Conservation (phyloP, 2,329 filamentous ascomycete genomes). For the Macroventuria anomochaeta region DNA sequence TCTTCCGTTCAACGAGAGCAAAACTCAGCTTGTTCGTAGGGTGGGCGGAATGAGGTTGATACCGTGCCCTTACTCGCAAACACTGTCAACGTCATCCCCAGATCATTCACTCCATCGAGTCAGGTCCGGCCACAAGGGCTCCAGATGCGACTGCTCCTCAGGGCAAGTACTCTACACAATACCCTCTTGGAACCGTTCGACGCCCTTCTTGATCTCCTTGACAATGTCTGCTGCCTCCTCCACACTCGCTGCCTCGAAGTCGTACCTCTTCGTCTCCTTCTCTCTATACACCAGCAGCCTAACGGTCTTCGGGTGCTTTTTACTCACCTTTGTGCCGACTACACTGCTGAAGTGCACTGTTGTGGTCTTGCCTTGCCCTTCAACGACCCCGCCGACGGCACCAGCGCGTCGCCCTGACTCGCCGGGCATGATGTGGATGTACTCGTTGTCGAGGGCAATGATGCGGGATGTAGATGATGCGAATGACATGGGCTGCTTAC, state of each 20-base stretch:
- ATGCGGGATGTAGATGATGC: conserved; percentile 77
- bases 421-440: conserved; percentile 80
- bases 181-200: conserved; percentile 68
- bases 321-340: conserved; percentile 79
- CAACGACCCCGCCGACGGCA: conserved; percentile 18
- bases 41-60: no score
- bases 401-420: conserved; percentile 59
- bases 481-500: conserved; percentile 83
- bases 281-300: conserved; percentile 79
- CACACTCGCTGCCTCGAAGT: conserved; percentile 77
- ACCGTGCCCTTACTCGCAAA: no score
- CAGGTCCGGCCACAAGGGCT: background rate
- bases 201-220: conserved; percentile 76
- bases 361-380: conserved; percentile 69
- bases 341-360: conserved; percentile 84
- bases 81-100: no score
- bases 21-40: no score
- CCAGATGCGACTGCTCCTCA: background rate
- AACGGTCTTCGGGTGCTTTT: conserved; percentile 81
- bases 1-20: no score
- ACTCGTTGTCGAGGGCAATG: conserved; percentile 82
- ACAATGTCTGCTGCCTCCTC: conserved; percentile 82
- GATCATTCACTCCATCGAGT: no score
- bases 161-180: conserved; percentile 28
- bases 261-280: conserved; percentile 79